These are phyloP conservation scores for Metschnikowia similis DNA, from an alignment of 805 yeast genomes.

Conservation along the genomic window DNA sequence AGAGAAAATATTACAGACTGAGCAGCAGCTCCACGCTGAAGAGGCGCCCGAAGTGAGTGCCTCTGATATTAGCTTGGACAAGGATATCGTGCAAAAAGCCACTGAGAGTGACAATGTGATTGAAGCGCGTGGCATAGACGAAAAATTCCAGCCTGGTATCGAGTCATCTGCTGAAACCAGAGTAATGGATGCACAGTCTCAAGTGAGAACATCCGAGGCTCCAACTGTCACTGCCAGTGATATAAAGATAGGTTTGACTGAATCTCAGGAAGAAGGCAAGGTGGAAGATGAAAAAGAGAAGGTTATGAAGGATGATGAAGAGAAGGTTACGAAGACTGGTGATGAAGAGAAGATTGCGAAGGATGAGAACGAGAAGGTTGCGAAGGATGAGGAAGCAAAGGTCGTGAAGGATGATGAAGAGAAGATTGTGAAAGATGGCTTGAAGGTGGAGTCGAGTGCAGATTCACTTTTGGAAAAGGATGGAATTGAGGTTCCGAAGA, in stretches of 20 bases:
- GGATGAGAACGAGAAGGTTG: no score
- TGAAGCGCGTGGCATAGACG: background rate
- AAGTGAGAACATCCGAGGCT: constrained; percentile 7
- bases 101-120: background rate
- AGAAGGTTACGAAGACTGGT: background rate
- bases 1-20: constrained; percentile 8
- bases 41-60: constrained; percentile 6
- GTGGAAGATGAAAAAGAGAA: constrained; percentile 4
- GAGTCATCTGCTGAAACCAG: constrained; percentile 12
- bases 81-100: background rate
- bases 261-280: background rate
- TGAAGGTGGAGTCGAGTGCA: background rate
- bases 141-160: background rate
- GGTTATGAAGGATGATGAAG: constrained; percentile 4
- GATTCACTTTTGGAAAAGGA: background rate
- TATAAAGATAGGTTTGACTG: background rate
- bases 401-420: no score
- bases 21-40: constrained; percentile 5
- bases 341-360: no score
- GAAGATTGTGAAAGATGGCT: no score
- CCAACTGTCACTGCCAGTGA: constrained; percentile 1
- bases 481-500: background rate
- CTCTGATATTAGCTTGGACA: constrained; percentile 3
- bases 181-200: constrained; percentile 17
- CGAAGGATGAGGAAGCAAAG: no score